phyloP scores from a whole-genome alignment of 2,329 filamentous ascomycete genomes.

The Aspergillus fischeri region DNA sequence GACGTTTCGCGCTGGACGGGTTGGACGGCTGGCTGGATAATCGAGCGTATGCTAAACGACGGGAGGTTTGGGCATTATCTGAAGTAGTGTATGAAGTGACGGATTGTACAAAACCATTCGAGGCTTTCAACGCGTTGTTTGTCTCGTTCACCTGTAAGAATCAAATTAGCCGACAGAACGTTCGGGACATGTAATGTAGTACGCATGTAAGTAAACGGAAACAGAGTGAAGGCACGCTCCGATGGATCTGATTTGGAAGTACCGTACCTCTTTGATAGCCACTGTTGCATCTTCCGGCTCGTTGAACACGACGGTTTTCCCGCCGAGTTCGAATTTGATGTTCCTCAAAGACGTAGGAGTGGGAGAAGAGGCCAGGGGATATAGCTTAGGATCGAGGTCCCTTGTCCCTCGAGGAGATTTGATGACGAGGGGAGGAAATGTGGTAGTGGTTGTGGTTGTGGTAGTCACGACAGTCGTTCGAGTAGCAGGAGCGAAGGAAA shows the following conservation, averaged over 20 bases:
- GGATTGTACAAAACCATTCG: constrained; percentile 47
- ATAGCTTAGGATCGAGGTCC: constrained; percentile 79
- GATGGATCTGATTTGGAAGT: constrained; percentile 7
- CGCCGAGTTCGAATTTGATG: constrained; percentile 69
- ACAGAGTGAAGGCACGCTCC: not conserved
- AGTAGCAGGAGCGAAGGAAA: constrained; percentile 60
- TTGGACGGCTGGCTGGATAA: constrained; percentile 22
- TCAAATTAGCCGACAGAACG: constrained; percentile 7
- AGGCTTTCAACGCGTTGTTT: constrained; percentile 41
- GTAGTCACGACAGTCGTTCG: constrained; percentile 74
- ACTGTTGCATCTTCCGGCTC: constrained; percentile 57
- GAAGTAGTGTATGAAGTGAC: constrained; percentile 42
- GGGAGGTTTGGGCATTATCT: constrained; percentile 29
- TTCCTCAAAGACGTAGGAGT: constrained; percentile 75
- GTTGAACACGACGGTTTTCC: constrained; percentile 57
- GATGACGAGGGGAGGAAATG: constrained; percentile 78
- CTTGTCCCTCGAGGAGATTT: constrained; percentile 66
- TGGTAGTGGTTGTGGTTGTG: constrained; percentile 79
- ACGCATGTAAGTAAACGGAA: not conserved
- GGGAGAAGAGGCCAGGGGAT: constrained; percentile 77
- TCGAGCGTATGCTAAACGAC: constrained; percentile 21
- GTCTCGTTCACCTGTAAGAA: constrained; percentile 41
- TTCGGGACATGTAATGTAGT: not conserved
- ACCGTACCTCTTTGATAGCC: constrained; percentile 52
- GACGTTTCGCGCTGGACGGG: constrained; percentile 38